Evolutionary conservation across 106 monocot genomes (phyloP).

Genomic region (Dactylorhiza incarnata): DNA sequence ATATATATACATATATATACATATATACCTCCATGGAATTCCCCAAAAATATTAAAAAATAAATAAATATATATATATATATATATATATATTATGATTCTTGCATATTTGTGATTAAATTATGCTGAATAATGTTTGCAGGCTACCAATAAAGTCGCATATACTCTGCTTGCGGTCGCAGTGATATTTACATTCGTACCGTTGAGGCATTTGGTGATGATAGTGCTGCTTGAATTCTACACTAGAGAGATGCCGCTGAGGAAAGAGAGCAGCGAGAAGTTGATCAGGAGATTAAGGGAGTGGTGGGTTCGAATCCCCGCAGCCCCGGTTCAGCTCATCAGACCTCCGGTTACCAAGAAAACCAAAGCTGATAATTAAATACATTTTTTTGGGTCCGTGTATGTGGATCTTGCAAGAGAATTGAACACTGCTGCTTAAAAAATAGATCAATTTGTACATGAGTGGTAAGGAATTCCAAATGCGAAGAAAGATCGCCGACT

Average conservation of each 20-base stretch:
- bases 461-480: background rate
- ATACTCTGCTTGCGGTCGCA: slow-evolving; percentile 28
- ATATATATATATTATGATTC: background rate
- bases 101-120: background rate
- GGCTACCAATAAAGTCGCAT: slow-evolving; percentile 58
- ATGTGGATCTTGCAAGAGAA: background rate
- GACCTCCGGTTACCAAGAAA: slow-evolving; percentile 37
- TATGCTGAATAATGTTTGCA: slow-evolving; percentile 21
- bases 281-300: slow-evolving; percentile 59
- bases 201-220: slow-evolving; percentile 38
- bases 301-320: slow-evolving; percentile 98
- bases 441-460: background rate
- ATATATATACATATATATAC: no score
- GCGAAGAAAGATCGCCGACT: background rate
- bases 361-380: slow-evolving; percentile 21
- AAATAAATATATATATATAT: background rate
- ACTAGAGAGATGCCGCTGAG: slow-evolving; percentile 87
- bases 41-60: no score
- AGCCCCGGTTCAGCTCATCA: slow-evolving; percentile 69
- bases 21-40: no score
- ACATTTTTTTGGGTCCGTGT: background rate
- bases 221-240: slow-evolving; percentile 57
- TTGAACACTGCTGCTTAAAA: background rate
- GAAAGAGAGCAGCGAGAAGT: slow-evolving; percentile 51
- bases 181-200: slow-evolving; percentile 42